phyloP scores from a whole-genome alignment of 768 basidiomycete species.

The Tulasnella sp. region DNA sequence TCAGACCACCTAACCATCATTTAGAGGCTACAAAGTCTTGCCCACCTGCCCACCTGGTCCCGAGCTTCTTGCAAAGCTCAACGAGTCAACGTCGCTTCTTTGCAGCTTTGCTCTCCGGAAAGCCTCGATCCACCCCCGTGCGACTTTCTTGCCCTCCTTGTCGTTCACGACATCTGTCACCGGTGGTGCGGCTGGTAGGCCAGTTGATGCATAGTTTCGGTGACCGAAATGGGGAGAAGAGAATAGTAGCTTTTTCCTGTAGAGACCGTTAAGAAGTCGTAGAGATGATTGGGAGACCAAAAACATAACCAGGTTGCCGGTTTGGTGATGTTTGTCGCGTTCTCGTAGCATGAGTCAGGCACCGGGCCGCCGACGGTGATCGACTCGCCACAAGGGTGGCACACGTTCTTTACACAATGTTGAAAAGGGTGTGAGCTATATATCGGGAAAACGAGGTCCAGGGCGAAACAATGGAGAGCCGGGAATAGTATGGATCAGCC shows the following conservation, averaged over 20 bases:
- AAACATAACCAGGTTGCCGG: neutral
- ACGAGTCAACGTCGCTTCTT: constrained; percentile 49
- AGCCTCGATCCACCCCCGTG: constrained; percentile 52
- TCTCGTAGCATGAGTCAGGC: too few species aligned
- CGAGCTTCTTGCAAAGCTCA: constrained; percentile 73
- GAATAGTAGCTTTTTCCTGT: neutral
- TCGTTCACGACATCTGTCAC: neutral
- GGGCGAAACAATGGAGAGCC: too few species aligned
- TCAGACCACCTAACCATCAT: neutral
- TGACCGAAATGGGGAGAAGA: neutral
- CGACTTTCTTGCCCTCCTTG: constrained; percentile 45
- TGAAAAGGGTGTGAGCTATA: too few species aligned
- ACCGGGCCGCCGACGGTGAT: too few species aligned
- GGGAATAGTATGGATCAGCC: too few species aligned
- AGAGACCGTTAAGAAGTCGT: neutral
- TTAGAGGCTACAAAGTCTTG: neutral
- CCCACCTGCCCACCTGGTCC: constrained; percentile 80
- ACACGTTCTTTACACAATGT: too few species aligned
- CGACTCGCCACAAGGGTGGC: too few species aligned
- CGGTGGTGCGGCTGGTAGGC: neutral
- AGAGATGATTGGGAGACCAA: neutral
- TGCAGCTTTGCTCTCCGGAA: constrained; percentile 52
- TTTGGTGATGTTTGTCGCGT: neutral
- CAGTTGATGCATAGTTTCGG: neutral
- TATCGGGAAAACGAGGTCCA: too few species aligned